A percentile compares a stretch with the other conserved stretches of the same genome.
Evolutionary conservation across 2,329 filamentous ascomycete species (phyloP).

Genomic region (Fusarium sp.): DNA sequence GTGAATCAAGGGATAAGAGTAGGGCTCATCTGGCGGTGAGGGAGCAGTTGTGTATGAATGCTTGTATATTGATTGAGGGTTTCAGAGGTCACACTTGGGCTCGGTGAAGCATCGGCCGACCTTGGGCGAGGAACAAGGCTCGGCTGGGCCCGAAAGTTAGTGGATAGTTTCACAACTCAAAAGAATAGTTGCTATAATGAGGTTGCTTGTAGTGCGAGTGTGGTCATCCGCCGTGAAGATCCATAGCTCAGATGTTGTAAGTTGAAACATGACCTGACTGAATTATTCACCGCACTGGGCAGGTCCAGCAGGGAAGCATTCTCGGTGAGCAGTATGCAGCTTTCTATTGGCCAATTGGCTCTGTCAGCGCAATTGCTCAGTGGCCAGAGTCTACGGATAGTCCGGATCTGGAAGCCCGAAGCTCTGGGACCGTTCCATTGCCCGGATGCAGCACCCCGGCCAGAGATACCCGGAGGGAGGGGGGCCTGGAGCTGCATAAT

Average conservation of each 20-base stretch:
- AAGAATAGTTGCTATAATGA: slow-evolving; percentile 1
- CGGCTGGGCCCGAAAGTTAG: background rate
- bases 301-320: slow-evolving; percentile 23
- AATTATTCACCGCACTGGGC: slow-evolving; percentile 21
- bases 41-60: background rate
- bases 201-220: background rate
- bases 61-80: slow-evolving; percentile 8
- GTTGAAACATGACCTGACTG: background rate
- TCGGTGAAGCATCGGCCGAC: slow-evolving; percentile 3
- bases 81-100: slow-evolving; percentile 1
- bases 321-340: slow-evolving; percentile 32
- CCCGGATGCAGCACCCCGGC: slow-evolving; percentile 28
- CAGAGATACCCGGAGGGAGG: slow-evolving; percentile 16
- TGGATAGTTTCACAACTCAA: background rate
- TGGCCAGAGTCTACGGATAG: slow-evolving; percentile 31
- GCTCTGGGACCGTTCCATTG: slow-evolving; percentile 36
- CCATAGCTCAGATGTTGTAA: background rate
- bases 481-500: slow-evolving; percentile 10
- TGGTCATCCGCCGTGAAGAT: background rate
- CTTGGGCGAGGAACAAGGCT: background rate
- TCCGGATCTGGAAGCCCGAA: slow-evolving; percentile 45
- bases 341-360: slow-evolving; percentile 39
- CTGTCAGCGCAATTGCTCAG: slow-evolving; percentile 4
- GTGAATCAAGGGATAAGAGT: slow-evolving; percentile 9
- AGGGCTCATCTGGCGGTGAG: slow-evolving; percentile 13